These are phyloP conservation scores for Botrytis tulipae DNA, from an alignment of 2,329 filamentous ascomycete genomes.

Conservation along the genomic window DNA sequence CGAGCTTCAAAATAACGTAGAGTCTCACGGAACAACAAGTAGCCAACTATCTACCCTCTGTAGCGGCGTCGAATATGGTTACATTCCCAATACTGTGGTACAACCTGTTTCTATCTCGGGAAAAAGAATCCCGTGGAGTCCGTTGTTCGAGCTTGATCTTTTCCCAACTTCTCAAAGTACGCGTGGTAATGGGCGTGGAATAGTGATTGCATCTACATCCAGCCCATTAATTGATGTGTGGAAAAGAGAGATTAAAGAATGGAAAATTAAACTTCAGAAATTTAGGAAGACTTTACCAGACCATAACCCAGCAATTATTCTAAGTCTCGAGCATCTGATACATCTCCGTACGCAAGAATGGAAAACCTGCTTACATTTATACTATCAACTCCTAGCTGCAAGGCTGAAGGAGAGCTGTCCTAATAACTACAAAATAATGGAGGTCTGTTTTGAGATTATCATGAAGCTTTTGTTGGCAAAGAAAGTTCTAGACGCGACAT, in stretches of 20 bases:
- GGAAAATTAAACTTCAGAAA: neutral
- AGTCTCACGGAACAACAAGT: neutral
- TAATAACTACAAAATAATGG: neutral
- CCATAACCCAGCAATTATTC: neutral
- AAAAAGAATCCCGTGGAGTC: neutral
- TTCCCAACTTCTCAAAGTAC: neutral
- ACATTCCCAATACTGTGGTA: neutral
- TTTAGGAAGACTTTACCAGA: neutral
- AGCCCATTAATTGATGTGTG: too few species aligned
- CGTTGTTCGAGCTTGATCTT: constrained; percentile 4
- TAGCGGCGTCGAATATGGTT: neutral
- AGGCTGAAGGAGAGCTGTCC: neutral
- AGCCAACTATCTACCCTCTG: neutral
- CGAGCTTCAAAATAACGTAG: neutral
- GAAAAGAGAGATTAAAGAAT: neutral
- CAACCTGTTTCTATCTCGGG: rapidly evolving
- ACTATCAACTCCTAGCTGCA: neutral
- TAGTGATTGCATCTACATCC: rapidly evolving
- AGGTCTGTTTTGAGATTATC: neutral
- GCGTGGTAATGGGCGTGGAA: too few species aligned
- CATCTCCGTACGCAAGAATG: too few species aligned
- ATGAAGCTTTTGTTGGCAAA: rapidly evolving
- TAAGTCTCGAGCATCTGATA: neutral
- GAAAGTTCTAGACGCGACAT: neutral
- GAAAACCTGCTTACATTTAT: too few species aligned